Base-by-base conservation (phyloP, 768 basidiomycete genomes). In the Lactarius hatsudake region DNA sequence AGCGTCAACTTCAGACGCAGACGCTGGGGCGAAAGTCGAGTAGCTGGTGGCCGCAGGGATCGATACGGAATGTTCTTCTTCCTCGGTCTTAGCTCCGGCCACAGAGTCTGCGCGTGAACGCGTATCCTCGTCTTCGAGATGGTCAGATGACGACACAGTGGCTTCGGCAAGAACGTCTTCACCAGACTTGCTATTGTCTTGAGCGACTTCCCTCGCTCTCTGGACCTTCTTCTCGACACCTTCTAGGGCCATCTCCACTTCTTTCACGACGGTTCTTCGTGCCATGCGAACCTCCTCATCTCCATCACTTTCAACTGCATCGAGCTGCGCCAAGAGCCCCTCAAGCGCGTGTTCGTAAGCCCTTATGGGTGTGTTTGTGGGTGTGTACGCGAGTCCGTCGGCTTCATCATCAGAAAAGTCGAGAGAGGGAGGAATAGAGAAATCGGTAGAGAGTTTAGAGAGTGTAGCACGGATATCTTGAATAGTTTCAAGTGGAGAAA, bases 231-330 rank as follows among this genome's bases (percentile, higher is more conserved):
- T 48, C 59, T 89, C 88, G 26, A 90, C 69, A 45, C 79, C 76
- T 65, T 76, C 80, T 23, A 87, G 81, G 76, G 88, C 90, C 59
- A 72, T 70, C 77, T 92, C 91, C 20, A 93, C 84, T 56, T 72
- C 74, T 69, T 80, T 78, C 55, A 88, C 89, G 2, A 87, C 77
- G 4, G 75, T 74, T 71, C 85, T 80, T 60, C 91, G 76, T 66
- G 71, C 75, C 36, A 78, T 77, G 57, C 90, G 77, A 8, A 93
- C 82, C 0, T 74, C 76, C 68, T 76, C 75, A 59, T 85, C 81
- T 0, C 90, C 90, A 69, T 81, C 82, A 70, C 86, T 88, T 71
- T 89, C 84, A 26, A 93, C 82, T 0, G 81, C 85, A 70, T 93
- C 91, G 13, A 93, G 83, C 69, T 81, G 81, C 56, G 83, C 80